Evolutionary conservation across 2,329 filamentous ascomycete species (phyloP).

Genomic region (Fusarium chaquense): DNA sequence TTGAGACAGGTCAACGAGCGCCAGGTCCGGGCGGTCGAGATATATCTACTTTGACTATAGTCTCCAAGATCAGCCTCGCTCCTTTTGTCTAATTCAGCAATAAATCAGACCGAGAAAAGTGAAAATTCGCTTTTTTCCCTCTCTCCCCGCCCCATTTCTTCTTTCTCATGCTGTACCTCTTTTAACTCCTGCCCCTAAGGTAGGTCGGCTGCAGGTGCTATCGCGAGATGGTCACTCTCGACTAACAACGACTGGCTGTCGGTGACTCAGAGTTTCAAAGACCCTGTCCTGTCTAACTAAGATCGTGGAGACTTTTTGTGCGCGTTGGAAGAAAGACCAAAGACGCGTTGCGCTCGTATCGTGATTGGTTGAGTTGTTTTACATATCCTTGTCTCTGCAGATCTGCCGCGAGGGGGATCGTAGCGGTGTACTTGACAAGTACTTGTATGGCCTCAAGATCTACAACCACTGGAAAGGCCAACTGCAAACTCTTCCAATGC

Average conservation of each 20-base stretch:
- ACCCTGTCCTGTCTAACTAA: background rate
- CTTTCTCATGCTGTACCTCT: background rate
- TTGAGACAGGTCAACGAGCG: conserved; percentile 25
- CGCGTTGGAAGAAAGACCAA: conserved; percentile 43
- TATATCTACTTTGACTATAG: conserved; percentile 43
- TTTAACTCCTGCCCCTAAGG: conserved; percentile 16
- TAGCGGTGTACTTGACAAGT: conserved; percentile 34
- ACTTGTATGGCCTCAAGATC: conserved; percentile 38
- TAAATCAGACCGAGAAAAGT: conserved; percentile 4
- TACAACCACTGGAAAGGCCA: conserved; percentile 39
- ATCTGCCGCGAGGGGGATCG: conserved; percentile 31
- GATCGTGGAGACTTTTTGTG: conserved; percentile 14
- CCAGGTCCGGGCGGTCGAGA: conserved; percentile 41
- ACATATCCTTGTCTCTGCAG: conserved; percentile 23
- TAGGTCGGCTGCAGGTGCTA: conserved; percentile 34
- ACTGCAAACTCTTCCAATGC: conserved; percentile 34
- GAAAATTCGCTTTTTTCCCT: conserved; percentile 14
- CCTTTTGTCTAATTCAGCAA: conserved; percentile 16
- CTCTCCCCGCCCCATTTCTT: background rate
- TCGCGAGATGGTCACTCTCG: conserved; percentile 40
- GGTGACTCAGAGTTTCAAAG: conserved; percentile 43
- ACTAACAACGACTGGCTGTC: conserved; percentile 44
- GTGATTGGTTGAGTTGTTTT: conserved; percentile 34
- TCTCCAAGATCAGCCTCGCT: conserved; percentile 33
- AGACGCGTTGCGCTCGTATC: conserved; percentile 37